Evolutionary conservation across 2,329 filamentous ascomycete species (phyloP), one percentile per base, ranked within the genome.

Genomic region (Epichloe coenophiala): DNA sequence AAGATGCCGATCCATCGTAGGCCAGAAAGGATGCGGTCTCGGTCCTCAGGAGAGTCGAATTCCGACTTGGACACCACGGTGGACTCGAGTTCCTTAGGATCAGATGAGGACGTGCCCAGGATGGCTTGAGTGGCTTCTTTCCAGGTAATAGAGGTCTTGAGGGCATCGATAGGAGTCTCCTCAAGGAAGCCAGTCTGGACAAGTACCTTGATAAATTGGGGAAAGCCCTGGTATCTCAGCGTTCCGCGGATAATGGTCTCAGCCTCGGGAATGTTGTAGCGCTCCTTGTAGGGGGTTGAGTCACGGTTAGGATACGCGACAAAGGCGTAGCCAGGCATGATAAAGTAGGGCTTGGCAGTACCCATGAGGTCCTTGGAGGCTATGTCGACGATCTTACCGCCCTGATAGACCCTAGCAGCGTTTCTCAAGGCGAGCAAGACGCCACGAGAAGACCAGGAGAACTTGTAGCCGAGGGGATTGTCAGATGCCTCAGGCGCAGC

Each of bases 251-350:
- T 75, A 61, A 96, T 80, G 48, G 87, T 95, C 69, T 95, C 86
- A 13, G 88, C 88, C 73, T 97, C 91, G 48, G 90, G 89, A 63
- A 96, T 96, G 68, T 80, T 71, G 78, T 96, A 96, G 55, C 87
- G 81, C 75, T 95, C 84, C 64, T 81, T 83, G 80, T 93, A 97
- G 8, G 79, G 76, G 15, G 87, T 93, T 19, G 83, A 90, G 71
- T 97, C 90, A 59, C 90, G 78, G 80, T 97, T 97, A 52, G 86
- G 86, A 71, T 97, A 97, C 41, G 85, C 88, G 58, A 96, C 89
- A 60, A 95, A 91, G 48, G 85, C 83, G 67, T 83, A 96, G 53
- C 88, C 87, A 27, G 85, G 86, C 71, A 88, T 90, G 72, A 90
- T 91, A 68, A 77, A 81, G 77, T 93, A 95, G 1, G 47, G 87